Conservation (phyloP, 768 basidiomycete species). For the Mycena rebaudengoi region DNA sequence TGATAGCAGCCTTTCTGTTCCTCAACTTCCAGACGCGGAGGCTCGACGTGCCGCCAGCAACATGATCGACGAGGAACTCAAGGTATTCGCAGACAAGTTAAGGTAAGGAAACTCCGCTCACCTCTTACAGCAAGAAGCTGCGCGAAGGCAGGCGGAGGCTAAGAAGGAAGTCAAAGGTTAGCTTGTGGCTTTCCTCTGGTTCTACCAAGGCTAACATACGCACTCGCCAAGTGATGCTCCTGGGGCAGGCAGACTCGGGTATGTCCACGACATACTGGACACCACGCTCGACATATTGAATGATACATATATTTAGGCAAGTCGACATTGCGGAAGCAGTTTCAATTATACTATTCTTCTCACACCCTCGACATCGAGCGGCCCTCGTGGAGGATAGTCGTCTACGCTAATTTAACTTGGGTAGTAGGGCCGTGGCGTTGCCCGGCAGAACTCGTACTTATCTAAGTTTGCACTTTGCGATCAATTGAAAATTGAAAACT, state of each 20-base stretch:
- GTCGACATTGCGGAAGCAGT: constrained; percentile 86
- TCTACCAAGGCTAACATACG: not conserved
- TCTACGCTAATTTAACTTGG: constrained; percentile 90
- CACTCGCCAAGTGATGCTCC: constrained; percentile 71
- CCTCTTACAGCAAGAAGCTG: constrained; percentile 55
- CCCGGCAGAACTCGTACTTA: too few species aligned
- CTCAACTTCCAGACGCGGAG: not conserved
- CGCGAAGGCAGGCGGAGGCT: constrained; percentile 53
- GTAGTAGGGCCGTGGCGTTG: too few species aligned
- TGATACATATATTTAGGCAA: constrained; percentile 56
- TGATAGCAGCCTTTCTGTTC: constrained; percentile 9
- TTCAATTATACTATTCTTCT: constrained; percentile 82
- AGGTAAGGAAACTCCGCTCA: not conserved
- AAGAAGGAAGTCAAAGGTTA: constrained; percentile 64
- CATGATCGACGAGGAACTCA: constrained; percentile 54
- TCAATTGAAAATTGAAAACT: too few species aligned
- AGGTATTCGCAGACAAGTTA: constrained; percentile 30
- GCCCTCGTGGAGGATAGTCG: constrained; percentile 79
- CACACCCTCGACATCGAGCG: constrained; percentile 74
- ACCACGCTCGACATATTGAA: not conserved
- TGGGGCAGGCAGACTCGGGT: constrained; percentile 82
- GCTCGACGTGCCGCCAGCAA: constrained; percentile 48
- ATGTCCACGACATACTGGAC: not conserved
- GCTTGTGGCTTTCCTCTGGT: constrained; percentile 6
- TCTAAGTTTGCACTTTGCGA: too few species aligned